These are phyloP conservation scores for Fonsecaea pedrosoi DNA, from an alignment of 2,329 filamentous ascomycete genomes.

Conservation along the genomic window DNA sequence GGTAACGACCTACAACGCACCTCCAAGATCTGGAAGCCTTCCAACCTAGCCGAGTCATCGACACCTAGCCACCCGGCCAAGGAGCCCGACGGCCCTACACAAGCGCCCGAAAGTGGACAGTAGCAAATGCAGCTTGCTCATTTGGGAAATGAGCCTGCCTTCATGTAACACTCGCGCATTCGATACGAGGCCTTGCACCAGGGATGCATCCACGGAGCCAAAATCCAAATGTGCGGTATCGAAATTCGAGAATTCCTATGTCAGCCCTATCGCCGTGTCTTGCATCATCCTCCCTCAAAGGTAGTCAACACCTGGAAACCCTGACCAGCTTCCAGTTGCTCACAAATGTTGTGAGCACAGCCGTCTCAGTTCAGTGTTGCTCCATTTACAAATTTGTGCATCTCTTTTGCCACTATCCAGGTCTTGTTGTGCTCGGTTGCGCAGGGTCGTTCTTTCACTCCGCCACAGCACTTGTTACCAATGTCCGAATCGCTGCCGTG, in stretches of 20 bases:
- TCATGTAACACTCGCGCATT: neutral
- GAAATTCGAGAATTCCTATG: neutral
- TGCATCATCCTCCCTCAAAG: neutral
- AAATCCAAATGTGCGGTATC: neutral
- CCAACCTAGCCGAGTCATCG: neutral
- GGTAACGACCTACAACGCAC: neutral
- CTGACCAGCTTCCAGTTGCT: neutral
- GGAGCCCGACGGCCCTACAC: neutral
- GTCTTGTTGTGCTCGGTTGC: neutral
- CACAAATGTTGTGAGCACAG: neutral
- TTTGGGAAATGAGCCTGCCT: neutral
- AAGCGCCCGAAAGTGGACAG: slow-evolving; percentile 1
- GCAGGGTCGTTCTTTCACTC: neutral
- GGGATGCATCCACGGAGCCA: neutral
- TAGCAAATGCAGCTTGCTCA: neutral
- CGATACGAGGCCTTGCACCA: neutral
- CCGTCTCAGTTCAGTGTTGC: neutral
- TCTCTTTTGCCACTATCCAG: neutral
- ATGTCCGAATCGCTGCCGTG: neutral
- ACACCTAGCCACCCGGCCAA: neutral
- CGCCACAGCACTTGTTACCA: neutral
- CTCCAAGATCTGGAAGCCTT: neutral
- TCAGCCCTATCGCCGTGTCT: neutral
- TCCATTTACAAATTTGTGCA: neutral
- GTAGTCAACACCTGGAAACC: neutral